Base-by-base conservation (phyloP, 345 rosid genomes). In the Arabidopsis suecica region DNA sequence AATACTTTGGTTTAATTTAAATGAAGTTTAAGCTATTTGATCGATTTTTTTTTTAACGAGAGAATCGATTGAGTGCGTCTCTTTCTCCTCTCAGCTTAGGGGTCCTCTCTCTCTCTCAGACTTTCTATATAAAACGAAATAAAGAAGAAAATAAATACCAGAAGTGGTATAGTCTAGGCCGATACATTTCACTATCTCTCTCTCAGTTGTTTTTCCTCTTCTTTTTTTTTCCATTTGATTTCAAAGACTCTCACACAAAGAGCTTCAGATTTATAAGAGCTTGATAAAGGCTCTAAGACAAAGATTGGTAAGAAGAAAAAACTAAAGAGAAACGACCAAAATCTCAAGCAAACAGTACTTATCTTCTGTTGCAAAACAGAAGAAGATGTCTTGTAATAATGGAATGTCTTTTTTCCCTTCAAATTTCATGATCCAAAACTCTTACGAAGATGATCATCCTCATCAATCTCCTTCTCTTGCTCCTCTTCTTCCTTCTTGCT, bases 351-450 rank as follows among this genome's bases (percentile, higher is more conserved):
- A 72, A 53, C 73, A 73, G 38, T 59, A 41, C 7, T 69, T 69
- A 28, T 54, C 49, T 59, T 65, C 71, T 63, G 69, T 50, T 68
- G 23, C 44, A 60, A 42, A 69, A 69, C 68, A 78, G 63, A 55
- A 78, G 70, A 61, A 74, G 77, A 90, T 90, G 92, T 74, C 88
- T 80, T 86, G 90, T 88, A 87, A 88, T 84, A 87, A 90, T 83
- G 96, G 87, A 82, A 90, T 95, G 97, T 89, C 91, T 58, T 95
- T 92, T 80, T 90, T 89, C 76, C 89, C 87, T 40, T 62, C 93
- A 81, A 91, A 87, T 84, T 90, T 92, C 91, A 84, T 95, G 88
- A 87, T 92, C 47, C 98, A 88, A 79, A 80, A 78, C 45, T 79
- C 88, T 79, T 90, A 88, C 60, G 89, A 90, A 76, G 87, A 87